Conservation (phyloP, 169 alveolate genomes). For the Besnoitia besnoiti region DNA sequence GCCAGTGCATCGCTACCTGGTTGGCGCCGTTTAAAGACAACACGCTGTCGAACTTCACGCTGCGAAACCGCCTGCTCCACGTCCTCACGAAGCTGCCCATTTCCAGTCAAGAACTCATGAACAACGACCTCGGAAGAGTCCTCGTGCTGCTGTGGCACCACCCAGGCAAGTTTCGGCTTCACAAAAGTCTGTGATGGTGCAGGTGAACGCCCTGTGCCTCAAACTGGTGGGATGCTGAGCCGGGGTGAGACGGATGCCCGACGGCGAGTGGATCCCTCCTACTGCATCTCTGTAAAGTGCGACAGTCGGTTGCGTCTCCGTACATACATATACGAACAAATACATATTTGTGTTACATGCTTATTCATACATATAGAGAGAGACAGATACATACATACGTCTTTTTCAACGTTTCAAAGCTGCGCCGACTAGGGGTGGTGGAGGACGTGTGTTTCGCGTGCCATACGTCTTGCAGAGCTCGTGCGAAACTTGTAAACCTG, state of each 20-base stretch:
- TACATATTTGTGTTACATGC: not conserved
- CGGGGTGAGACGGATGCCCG: not conserved
- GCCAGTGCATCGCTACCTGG: conserved; percentile 64
- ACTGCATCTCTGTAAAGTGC: not conserved
- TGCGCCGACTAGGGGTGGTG: no score
- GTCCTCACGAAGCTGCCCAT: conserved; percentile 56
- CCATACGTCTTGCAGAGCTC: no score
- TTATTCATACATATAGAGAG: not conserved
- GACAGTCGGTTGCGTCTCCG: not conserved
- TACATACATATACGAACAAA: not conserved
- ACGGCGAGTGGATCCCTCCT: not conserved
- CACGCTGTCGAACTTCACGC: conserved; percentile 50
- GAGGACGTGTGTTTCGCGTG: no score
- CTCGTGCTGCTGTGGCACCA: conserved; percentile 62
- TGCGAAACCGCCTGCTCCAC: conserved; percentile 42
- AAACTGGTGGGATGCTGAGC: no score
- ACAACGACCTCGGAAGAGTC: conserved; percentile 57
- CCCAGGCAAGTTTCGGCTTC: conserved; percentile 22
- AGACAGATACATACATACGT: no score
- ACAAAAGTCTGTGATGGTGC: not conserved
- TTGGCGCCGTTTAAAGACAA: conserved; percentile 59
- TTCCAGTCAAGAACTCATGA: conserved; percentile 45
- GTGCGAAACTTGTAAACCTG: no score
- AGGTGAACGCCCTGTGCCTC: no score
- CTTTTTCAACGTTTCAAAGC: no score